phyloP scores from a whole-genome alignment of 208 protist genomes.

The Leptomonas seymouri region DNA sequence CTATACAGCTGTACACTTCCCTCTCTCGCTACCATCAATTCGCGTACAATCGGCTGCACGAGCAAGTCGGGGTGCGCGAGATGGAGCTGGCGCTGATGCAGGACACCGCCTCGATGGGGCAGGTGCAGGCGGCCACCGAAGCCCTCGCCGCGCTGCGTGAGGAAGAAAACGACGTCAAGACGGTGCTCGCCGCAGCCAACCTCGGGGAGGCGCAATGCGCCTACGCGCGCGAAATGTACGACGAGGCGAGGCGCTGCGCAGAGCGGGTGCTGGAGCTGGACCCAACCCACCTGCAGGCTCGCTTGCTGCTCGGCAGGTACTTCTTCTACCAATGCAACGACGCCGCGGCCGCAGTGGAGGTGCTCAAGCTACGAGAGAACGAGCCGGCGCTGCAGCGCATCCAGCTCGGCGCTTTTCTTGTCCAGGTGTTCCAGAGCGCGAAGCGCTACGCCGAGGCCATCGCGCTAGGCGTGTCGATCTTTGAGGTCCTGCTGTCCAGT shows the following conservation, averaged over 20 bases:
- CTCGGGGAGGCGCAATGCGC: slow-evolving; percentile 74
- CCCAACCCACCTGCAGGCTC: slow-evolving; percentile 63
- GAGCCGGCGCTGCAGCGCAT: slow-evolving; percentile 82
- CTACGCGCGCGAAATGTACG: slow-evolving; percentile 37
- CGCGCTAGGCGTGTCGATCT: slow-evolving; percentile 82
- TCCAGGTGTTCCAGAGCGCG: slow-evolving; percentile 63
- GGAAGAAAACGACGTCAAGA: slow-evolving; percentile 46
- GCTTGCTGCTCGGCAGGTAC: slow-evolving; percentile 73
- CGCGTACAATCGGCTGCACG: slow-evolving; percentile 34
- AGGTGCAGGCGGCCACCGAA: slow-evolving; percentile 23
- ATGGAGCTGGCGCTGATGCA: slow-evolving; percentile 27
- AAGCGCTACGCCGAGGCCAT: slow-evolving; percentile 80
- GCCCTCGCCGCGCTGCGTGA: slow-evolving; percentile 18
- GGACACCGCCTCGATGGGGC: slow-evolving; percentile 16
- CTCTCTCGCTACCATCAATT: slow-evolving; percentile 75
- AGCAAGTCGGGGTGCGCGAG: slow-evolving; percentile 18
- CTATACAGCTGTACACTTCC: slow-evolving; percentile 61
- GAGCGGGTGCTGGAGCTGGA: slow-evolving; percentile 64
- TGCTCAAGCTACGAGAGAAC: slow-evolving; percentile 60
- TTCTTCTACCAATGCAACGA: slow-evolving; percentile 72
- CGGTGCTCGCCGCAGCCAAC: slow-evolving; percentile 58
- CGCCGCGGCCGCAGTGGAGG: slow-evolving; percentile 45
- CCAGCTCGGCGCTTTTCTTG: slow-evolving; percentile 80
- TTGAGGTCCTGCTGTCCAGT: slow-evolving; percentile 77
- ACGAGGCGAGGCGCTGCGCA: slow-evolving; percentile 30